Evolutionary conservation across 257 asterid species (phyloP).

Genomic region (Voacanga thouarsii): DNA sequence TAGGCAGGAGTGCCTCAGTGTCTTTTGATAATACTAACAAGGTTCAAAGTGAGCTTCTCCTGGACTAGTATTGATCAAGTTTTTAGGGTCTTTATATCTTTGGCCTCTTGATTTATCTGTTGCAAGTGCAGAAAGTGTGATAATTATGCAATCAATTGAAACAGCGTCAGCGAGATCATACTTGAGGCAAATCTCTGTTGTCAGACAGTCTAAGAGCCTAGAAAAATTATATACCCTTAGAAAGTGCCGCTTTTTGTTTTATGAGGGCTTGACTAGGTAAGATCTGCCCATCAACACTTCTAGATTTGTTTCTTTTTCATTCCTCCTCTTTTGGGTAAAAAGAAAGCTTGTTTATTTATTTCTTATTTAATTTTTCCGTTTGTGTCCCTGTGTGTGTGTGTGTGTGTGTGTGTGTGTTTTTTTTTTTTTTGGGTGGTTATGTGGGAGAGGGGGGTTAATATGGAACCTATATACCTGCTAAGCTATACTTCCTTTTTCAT

Average conservation of each 20-base stretch:
- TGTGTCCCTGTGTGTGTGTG: no score
- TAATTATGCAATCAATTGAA: background rate
- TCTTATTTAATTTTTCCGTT: background rate
- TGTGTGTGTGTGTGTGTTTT: no score
- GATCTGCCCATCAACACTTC: background rate
- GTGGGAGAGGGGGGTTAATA: no score
- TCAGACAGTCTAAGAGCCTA: background rate
- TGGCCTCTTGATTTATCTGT: background rate
- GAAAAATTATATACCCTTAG: no score
- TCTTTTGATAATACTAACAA: background rate
- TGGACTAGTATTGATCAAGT: background rate
- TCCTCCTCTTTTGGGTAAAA: background rate
- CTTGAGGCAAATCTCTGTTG: background rate
- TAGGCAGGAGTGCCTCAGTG: background rate
- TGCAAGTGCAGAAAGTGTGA: background rate
- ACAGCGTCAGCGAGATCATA: background rate
- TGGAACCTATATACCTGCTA: background rate
- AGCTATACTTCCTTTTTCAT: background rate
- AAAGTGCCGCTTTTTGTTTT: background rate
- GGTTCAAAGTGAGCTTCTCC: background rate
- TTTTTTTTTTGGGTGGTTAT: background rate
- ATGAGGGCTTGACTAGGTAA: background rate
- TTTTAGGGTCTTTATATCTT: background rate
- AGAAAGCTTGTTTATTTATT: background rate
- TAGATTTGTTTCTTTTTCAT: background rate